phyloP scores from a whole-genome alignment of 2,329 filamentous ascomycete genomes.

The Alternaria angustiovoidea region DNA sequence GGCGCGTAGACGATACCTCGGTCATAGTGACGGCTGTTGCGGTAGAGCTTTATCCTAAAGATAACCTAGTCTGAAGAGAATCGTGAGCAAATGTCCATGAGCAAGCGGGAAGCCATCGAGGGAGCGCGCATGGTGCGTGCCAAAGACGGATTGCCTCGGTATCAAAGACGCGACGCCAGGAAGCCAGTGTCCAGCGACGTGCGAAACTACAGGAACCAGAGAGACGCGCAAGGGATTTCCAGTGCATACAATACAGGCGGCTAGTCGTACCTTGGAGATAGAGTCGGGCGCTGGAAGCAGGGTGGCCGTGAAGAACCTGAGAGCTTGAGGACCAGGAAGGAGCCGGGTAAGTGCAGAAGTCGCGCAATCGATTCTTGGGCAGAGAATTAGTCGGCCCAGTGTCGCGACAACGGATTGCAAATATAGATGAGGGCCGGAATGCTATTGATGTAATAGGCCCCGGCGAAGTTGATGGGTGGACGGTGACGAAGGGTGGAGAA shows the following conservation, averaged over 20 bases:
- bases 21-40: conserved; percentile 62
- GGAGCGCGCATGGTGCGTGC: conserved; percentile 34
- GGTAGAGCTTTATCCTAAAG: conserved; percentile 24
- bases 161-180: conserved; percentile 24
- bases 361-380: conserved; percentile 12
- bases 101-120: conserved; percentile 33
- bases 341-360: conserved; percentile 19
- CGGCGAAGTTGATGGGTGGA: conserved; percentile 29
- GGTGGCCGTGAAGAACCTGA: conserved; percentile 31
- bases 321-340: conserved; percentile 28
- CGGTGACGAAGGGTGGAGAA: conserved; percentile 23
- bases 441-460: conserved; percentile 29
- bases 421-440: conserved; percentile 31
- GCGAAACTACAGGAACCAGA: conserved; percentile 37
- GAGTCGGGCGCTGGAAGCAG: conserved; percentile 25
- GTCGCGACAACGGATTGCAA: conserved; percentile 21
- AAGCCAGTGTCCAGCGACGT: conserved; percentile 35
- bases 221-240: conserved; percentile 28
- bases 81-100: conserved; percentile 45
- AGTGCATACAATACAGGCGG: conserved; percentile 32
- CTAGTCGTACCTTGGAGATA: conserved; percentile 41
- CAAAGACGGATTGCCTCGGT: conserved; percentile 24
- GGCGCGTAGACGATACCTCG: conserved; percentile 91
- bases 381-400: conserved; percentile 22
- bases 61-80: conserved; percentile 45